Percentiles rank a stretch among this genome's conserved stretches.
phyloP scores from a whole-genome alignment of 1,284 basidiomycete species.

The Pseudozyma sp. region DNA sequence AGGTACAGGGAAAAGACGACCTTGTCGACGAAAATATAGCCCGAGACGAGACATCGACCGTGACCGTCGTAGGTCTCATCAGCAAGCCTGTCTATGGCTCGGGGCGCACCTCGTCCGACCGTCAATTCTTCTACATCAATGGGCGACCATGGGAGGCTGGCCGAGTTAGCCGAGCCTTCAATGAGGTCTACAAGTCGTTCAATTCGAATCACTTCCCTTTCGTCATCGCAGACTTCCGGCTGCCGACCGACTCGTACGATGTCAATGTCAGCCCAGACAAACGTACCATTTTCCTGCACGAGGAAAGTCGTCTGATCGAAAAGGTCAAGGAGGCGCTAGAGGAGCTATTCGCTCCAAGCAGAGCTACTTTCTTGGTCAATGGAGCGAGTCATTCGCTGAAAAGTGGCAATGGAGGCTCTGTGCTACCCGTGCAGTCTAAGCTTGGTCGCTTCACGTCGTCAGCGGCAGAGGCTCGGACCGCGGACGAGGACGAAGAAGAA shows the following conservation, averaged over 20 bases:
- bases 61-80: constrained; percentile 80
- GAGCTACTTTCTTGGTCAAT: constrained; percentile 75
- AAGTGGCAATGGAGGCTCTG: constrained; percentile 15
- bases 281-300: constrained; percentile 90
- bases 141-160: constrained; percentile 83
- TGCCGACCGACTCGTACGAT: constrained; percentile 87
- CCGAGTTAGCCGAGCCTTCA: constrained; percentile 55
- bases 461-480: neutral
- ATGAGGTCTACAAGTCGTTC: constrained; percentile 65
- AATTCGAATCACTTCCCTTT: constrained; percentile 74
- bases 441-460: constrained; percentile 9
- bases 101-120: constrained; percentile 77
- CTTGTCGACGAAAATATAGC: neutral
- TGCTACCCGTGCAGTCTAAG: constrained; percentile 20
- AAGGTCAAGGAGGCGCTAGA: constrained; percentile 74
- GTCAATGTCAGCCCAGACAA: constrained; percentile 98
- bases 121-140: constrained; percentile 95
- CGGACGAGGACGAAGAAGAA: neutral
- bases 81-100: constrained; percentile 80
- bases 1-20: neutral
- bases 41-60: constrained; percentile 51
- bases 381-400: constrained; percentile 41
- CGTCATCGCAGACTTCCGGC: constrained; percentile 82
- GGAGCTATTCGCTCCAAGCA: constrained; percentile 75
- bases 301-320: constrained; percentile 83